phyloP scores from a whole-genome alignment of 805 yeast genomes.

The Ogataea haglerorum region DNA sequence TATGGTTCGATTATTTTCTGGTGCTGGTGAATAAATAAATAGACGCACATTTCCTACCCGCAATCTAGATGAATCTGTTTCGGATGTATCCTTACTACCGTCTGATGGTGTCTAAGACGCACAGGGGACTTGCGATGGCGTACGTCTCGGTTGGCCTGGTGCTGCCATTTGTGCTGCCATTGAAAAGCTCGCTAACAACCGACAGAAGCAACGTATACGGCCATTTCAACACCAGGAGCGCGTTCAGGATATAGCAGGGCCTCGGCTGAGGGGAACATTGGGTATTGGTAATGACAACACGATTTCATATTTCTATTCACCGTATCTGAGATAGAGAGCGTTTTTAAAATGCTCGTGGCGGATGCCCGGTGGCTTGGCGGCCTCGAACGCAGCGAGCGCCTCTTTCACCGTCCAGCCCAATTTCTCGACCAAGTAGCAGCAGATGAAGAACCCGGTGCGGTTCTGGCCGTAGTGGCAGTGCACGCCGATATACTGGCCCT shows the following conservation, averaged over 20 bases:
- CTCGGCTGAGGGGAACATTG: not conserved
- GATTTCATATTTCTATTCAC: constrained; percentile 25
- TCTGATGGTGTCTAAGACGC: constrained; percentile 13
- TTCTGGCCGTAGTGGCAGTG: constrained; percentile 85
- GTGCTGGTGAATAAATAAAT: constrained; percentile 8
- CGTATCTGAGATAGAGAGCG: constrained; percentile 65
- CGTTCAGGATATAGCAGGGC: constrained; percentile 30
- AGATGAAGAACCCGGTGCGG: constrained; percentile 70
- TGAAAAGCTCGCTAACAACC: constrained; percentile 26
- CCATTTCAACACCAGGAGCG: constrained; percentile 29
- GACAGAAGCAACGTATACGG: constrained; percentile 23
- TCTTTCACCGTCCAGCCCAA: constrained; percentile 58
- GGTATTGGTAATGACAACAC: constrained; percentile 2
- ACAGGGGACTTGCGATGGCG: constrained; percentile 27
- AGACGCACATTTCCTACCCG: constrained; percentile 1
- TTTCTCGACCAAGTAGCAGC: constrained; percentile 62
- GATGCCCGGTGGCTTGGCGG: constrained; percentile 66
- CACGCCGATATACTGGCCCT: constrained; percentile 49
- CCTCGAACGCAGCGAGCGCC: constrained; percentile 57
- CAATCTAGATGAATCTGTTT: not conserved
- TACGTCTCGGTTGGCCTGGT: constrained; percentile 34
- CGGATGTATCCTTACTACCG: constrained; percentile 3
- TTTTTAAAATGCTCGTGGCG: constrained; percentile 76
- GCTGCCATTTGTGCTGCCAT: constrained; percentile 34
- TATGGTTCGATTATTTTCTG: constrained; percentile 11